Evolutionary conservation across 352 stramenopile genomes (phyloP).

Genomic region (Phytophthora fragariaefolia): DNA sequence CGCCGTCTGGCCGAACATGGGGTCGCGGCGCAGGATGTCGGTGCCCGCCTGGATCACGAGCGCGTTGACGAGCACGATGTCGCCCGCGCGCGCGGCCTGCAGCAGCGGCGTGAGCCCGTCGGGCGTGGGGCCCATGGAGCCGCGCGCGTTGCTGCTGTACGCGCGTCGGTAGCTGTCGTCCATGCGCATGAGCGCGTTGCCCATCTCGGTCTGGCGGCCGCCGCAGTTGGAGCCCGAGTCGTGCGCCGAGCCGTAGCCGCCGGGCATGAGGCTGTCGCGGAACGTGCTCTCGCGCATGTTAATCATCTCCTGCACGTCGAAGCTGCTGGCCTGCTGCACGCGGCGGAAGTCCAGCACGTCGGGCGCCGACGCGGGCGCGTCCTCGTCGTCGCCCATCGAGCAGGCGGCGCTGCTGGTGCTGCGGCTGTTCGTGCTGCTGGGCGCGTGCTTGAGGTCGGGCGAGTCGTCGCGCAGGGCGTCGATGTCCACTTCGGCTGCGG

Average conservation of each 20-base stretch:
- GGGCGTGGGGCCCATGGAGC: conserved; percentile 19
- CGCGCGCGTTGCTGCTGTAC: conserved; percentile 38
- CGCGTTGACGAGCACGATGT: conserved; percentile 73
- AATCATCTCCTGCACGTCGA: conserved; percentile 70
- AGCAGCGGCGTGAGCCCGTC: conserved; percentile 79
- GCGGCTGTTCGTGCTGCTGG: conserved; percentile 32
- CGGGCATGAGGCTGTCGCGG: conserved; percentile 61
- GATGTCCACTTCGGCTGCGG: conserved; percentile 49
- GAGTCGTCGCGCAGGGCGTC: conserved; percentile 39
- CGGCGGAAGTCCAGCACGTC: conserved; percentile 35
- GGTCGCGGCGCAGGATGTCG: conserved; percentile 70
- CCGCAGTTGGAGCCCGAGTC: conserved; percentile 28
- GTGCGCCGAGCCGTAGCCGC: conserved; percentile 17
- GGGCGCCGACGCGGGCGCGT: conserved; percentile 14
- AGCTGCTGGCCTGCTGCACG: conserved; percentile 54
- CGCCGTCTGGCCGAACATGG: conserved; percentile 70
- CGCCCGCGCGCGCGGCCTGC: conserved; percentile 61
- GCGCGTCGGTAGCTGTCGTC: conserved; percentile 67
- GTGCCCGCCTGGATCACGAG: conserved; percentile 75
- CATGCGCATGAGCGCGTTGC: conserved; percentile 77
- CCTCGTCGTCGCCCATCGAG: conserved; percentile 40
- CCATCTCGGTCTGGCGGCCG: conserved; percentile 59
- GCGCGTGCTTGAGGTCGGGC: conserved; percentile 19
- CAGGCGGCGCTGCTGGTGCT: conserved; percentile 38
- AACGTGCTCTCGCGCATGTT: conserved; percentile 55